Evolutionary conservation across 306 rosid species (phyloP).

Genomic region (Castanea sativa): DNA sequence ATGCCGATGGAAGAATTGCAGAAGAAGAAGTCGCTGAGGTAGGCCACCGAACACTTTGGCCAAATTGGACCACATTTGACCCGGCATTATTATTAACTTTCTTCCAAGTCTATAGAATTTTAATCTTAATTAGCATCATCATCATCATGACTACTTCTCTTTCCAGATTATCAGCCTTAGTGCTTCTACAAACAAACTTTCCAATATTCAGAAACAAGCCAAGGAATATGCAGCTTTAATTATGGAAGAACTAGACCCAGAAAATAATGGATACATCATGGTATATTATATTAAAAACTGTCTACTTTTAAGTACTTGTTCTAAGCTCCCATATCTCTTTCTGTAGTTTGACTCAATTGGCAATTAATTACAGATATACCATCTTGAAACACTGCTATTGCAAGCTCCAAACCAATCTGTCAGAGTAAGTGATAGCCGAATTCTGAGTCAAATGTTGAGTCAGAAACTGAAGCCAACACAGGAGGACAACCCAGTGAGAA

Average conservation of each 20-base stretch:
- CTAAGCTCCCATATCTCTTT: not conserved
- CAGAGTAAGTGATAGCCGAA: slow-evolving; percentile 44
- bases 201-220: slow-evolving; percentile 51
- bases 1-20: slow-evolving; percentile 59
- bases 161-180: slow-evolving; percentile 51
- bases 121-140: not conserved
- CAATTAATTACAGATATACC: slow-evolving; percentile 25
- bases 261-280: slow-evolving; percentile 52
- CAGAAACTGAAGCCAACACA: slow-evolving; percentile 53
- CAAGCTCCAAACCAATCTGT: slow-evolving; percentile 56
- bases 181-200: slow-evolving; percentile 58
- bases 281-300: not conserved
- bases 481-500: slow-evolving; percentile 34
- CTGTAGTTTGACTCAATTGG: not conserved
- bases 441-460: slow-evolving; percentile 50
- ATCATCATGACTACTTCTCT: not conserved
- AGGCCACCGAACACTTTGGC: not conserved
- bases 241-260: slow-evolving; percentile 67
- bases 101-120: not conserved
- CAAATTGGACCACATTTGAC: too few relatives aligned
- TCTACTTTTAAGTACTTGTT: not conserved
- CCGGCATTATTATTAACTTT: not conserved
- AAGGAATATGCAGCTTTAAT: slow-evolving; percentile 56
- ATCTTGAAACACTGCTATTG: slow-evolving; percentile 47
- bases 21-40: slow-evolving; percentile 62